Evolutionary conservation across 176 grass and related monocot species (phyloP).

Genomic region (Zizania latifolia): DNA sequence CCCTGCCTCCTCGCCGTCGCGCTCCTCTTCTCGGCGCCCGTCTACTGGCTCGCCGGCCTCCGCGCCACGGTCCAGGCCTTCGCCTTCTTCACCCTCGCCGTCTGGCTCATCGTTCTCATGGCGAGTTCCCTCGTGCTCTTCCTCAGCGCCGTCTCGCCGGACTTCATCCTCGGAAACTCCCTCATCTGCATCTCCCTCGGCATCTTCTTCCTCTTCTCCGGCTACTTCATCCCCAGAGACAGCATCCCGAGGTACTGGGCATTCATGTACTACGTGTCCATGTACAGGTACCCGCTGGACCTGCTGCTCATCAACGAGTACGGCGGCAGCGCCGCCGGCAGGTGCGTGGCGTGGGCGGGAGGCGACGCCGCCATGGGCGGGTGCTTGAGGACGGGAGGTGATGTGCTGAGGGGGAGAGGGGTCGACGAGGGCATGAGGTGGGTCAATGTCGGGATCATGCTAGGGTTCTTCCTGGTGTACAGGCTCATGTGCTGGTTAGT

Average conservation of each 20-base stretch:
- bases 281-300: conserved; percentile 83
- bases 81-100: conserved; percentile 63
- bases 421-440: conserved; percentile 60
- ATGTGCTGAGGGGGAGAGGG: conserved; percentile 62
- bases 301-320: conserved; percentile 88
- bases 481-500: conserved; percentile 81
- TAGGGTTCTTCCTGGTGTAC: conserved; percentile 67
- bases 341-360: conserved; percentile 49
- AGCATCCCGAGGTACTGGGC: conserved; percentile 85
- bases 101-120: conserved; percentile 89
- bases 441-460: conserved; percentile 71
- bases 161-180: conserved; percentile 80
- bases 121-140: conserved; percentile 85
- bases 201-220: conserved; percentile 92
- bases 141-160: conserved; percentile 69
- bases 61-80: conserved; percentile 41
- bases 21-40: conserved; percentile 53
- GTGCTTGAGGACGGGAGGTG: conserved; percentile 47
- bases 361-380: neutral
- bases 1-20: conserved; percentile 79
- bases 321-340: conserved; percentile 32
- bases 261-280: conserved; percentile 94
- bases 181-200: conserved; percentile 79
- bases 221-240: conserved; percentile 84
- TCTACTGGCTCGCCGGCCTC: conserved; percentile 78